Evolutionary conservation across 1,284 basidiomycete species (phyloP), one percentile per base, ranked within the genome.

Genomic region (Athelia psychrophila): DNA sequence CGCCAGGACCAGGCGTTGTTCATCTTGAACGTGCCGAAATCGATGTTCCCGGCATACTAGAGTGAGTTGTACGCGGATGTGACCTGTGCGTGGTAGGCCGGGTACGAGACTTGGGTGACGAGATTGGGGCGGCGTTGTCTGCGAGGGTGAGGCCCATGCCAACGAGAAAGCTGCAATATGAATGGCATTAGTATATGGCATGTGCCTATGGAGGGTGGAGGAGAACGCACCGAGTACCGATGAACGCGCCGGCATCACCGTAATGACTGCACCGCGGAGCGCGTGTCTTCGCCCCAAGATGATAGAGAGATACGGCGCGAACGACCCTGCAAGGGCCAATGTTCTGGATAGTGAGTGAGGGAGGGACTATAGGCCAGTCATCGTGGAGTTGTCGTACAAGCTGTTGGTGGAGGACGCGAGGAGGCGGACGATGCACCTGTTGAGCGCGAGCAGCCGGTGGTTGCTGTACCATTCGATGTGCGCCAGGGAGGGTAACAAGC

Each of bases 61-160:
- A 89, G 80, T 16, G 85, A 84, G 72, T 91, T 90, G 73, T 89
- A 91, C 36, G 81, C 69, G 2, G 86, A 83, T 3, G 85, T 90
- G 44, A 90, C 67, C 3, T 80, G 80, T 2, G 83, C 87, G 54
- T 90, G 87, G 66, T 93, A 84, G 0, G 79, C 72, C 2, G 90
- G 91, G 66, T 91, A 91, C 1, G 89, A 76, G 22, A 92, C 70
- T 60, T 86, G 84, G 23, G 78, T 76, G 47, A 83, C 76, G 67
- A 70, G 75, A 90, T 78, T 10, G 87, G 87, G 3, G 86, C 85
- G 36, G 88, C 79, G 56, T 80, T 83, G n/a, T 79, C 71, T 52
- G 86, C 86, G 61, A 90, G 88, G 8, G 85, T 84, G 45, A 89
- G 73, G 52, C 91, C 90, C 63, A 90, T 89, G 49, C 90, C 90